Base-by-base conservation (phyloP, 176 grass and related monocot genomes). In the Puccinellia tenuiflora region DNA sequence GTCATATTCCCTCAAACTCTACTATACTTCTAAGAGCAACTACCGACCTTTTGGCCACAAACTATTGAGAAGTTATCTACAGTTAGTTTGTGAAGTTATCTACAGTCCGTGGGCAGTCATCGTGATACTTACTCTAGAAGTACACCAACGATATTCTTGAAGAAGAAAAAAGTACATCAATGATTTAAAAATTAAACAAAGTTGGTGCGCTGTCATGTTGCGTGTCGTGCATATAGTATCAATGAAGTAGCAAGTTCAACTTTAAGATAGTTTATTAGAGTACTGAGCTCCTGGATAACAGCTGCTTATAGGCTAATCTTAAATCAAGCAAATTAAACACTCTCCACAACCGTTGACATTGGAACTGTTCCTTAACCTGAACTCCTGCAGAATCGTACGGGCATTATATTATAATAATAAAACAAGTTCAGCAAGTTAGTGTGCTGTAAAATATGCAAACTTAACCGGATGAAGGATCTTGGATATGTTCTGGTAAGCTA, bases 341-440 rank as follows among this genome's bases (percentile, higher is more conserved):
- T 39, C 43, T 60, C 33, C 3, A 54, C 25, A 20, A 55, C 25
- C 35, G 33, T 81, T 85, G 83, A 89, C 83, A 89, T 81, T 76
- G n/a, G 21, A 39, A 53, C 52, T 33, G 26, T 35, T 37, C 12
- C 59, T 15, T 26, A 75, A 68, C 57, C 14, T 1, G 38, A 75
- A 75, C 56, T 86, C 68, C 56, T 55, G 56, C 31, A 42, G 48
- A 5, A 77, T 18, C 4, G 13, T 56, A 48, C 69, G 24, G 68
- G 24, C 40, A 2, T 73, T 17, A 26, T 15, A 30, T 63, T 4
- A n/a, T 13, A 10, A 22, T 5, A 42, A 68, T 9, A 72, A 47
- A 72, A 47, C 3, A 47, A 18, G 1, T 8, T 73, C 42, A 73
- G 24, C 69, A 48, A 48, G 24, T 73, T 18, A 24, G 68, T 72